A percentile compares a stretch with the other conserved stretches of the same genome.
These are phyloP conservation scores for Chaetomium cochliodes DNA, from an alignment of 495 filamentous ascomycete genomes.

Conservation along the genomic window DNA sequence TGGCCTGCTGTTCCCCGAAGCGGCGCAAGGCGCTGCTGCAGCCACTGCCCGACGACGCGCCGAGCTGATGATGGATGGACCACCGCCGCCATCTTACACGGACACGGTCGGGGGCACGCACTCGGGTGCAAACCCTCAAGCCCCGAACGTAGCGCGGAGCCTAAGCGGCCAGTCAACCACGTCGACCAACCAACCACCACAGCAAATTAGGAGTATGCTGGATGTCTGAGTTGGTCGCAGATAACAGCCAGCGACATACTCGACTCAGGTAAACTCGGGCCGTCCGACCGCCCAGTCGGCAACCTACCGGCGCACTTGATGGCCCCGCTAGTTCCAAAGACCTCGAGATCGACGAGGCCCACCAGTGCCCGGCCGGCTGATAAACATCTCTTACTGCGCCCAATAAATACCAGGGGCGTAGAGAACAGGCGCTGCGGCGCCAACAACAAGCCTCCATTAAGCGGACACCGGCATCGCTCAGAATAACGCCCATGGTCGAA, in stretches of 20 bases:
- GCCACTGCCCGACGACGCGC: constrained; percentile 25
- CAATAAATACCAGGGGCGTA: no score
- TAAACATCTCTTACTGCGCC: no score
- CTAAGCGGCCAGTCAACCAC: constrained; percentile 34
- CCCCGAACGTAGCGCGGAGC: constrained; percentile 33
- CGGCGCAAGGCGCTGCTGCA: constrained; percentile 3
- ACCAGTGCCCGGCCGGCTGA: no score
- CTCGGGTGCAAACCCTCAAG: neutral
- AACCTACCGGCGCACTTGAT: no score
- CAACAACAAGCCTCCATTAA: no score
- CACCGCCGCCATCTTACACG: constrained; percentile 32
- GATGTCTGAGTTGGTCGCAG: constrained; percentile 45
- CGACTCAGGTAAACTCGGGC: no score
- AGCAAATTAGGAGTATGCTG: constrained; percentile 58
- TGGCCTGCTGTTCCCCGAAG: constrained; percentile 40
- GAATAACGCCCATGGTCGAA: no score
- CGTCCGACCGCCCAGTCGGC: no score
- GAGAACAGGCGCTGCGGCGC: no score
- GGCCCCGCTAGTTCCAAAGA: no score
- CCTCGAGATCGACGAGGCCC: no score
- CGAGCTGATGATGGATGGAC: constrained; percentile 34
- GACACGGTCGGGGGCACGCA: constrained; percentile 19
- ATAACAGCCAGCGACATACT: neutral
- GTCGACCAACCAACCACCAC: constrained; percentile 43
- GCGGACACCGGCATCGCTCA: no score